Conservation (phyloP, 345 rosid species). For the Acer saccharum region DNA sequence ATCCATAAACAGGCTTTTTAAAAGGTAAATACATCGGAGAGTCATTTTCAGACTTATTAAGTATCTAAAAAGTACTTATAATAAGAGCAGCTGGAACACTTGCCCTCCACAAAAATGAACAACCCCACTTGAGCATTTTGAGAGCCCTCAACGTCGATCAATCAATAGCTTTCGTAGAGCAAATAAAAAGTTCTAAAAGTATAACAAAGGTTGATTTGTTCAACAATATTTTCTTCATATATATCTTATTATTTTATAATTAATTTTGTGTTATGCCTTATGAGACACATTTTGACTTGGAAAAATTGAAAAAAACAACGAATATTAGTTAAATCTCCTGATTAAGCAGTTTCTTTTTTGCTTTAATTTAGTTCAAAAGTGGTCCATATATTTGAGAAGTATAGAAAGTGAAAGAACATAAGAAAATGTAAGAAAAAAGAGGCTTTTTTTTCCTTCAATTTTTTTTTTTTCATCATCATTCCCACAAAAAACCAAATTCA, state of each 20-base stretch:
- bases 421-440: conserved; percentile 32
- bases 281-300: background rate
- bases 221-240: background rate
- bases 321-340: background rate
- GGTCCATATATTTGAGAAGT: conserved; percentile 13
- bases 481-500: conserved; percentile 25
- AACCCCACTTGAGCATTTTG: background rate
- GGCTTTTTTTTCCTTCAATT: conserved; percentile 20
- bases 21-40: background rate
- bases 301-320: background rate
- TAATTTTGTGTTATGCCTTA: too few relatives aligned
- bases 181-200: background rate
- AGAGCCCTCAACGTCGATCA: too few relatives aligned
- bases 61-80: background rate
- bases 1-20: conserved; percentile 6
- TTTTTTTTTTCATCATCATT: conserved; percentile 8
- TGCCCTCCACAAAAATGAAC: conserved; percentile 15
- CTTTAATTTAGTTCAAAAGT: background rate
- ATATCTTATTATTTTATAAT: too few relatives aligned
- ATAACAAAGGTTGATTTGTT: background rate
- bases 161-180: conserved; percentile 6
- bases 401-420: conserved; percentile 24
- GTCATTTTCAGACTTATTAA: conserved; percentile 15
- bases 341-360: background rate
- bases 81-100: conserved; percentile 9